Evolutionary conservation across 345 rosid genomes (phyloP).

Genomic region (Camelina neglecta): DNA sequence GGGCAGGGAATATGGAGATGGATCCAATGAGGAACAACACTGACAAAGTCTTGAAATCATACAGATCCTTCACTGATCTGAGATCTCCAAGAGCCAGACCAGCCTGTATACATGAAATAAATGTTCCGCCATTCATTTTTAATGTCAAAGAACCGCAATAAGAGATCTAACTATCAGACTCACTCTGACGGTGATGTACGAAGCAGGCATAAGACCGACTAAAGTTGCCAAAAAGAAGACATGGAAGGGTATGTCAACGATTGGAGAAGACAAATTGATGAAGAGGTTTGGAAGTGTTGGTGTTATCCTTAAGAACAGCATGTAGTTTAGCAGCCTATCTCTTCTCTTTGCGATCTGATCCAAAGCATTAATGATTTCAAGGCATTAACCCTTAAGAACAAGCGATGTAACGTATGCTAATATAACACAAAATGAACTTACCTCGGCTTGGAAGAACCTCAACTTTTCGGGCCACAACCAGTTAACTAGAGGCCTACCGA

Average conservation of each 20-base stretch:
- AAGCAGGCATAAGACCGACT: slow-evolving; percentile 91
- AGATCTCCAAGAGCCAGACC: slow-evolving; percentile 89
- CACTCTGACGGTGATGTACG: slow-evolving; percentile 93
- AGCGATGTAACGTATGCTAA: neutral
- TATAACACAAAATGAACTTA: slow-evolving; percentile 21
- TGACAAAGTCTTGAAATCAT: slow-evolving; percentile 72
- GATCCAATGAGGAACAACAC: slow-evolving; percentile 78
- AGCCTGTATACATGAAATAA: slow-evolving; percentile 51
- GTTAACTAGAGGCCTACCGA: slow-evolving; percentile 84
- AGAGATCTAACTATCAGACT: slow-evolving; percentile 20
- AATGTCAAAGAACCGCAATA: neutral
- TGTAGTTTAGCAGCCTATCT: slow-evolving; percentile 92
- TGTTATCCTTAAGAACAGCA: slow-evolving; percentile 94
- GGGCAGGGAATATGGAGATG: slow-evolving; percentile 67
- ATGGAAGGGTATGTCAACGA: slow-evolving; percentile 93
- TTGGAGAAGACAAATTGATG: slow-evolving; percentile 97
- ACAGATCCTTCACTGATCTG: slow-evolving; percentile 73
- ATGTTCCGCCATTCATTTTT: neutral
- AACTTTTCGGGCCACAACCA: slow-evolving; percentile 98
- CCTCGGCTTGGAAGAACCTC: slow-evolving; percentile 93
- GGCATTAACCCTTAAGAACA: slow-evolving; percentile 5
- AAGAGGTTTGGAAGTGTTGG: slow-evolving; percentile 96
- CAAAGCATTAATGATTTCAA: slow-evolving; percentile 1
- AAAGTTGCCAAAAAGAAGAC: slow-evolving; percentile 89
- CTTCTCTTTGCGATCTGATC: slow-evolving; percentile 76